Evolutionary conservation across 768 basidiomycete species (phyloP).

Genomic region (Xerocomus spinulosus): DNA sequence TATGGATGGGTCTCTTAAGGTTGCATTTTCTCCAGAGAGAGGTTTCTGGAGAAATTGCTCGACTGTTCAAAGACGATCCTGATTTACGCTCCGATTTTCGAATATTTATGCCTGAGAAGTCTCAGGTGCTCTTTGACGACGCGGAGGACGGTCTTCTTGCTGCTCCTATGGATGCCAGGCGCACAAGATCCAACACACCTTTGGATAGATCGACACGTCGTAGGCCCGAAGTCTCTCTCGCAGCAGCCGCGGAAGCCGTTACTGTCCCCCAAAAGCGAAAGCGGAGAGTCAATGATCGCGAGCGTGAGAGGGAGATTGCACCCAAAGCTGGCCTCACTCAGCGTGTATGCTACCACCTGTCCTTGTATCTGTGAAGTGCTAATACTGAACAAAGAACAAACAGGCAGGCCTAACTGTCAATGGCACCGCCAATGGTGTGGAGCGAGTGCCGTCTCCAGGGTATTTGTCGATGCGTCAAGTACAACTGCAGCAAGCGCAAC

Average conservation of each 20-base stretch:
- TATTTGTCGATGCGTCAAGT: constrained; percentile 19
- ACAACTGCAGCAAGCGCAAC: constrained; percentile 23
- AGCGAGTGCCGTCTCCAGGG: constrained; percentile 21
- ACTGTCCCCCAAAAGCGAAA: constrained; percentile 66
- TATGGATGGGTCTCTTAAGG: background rate
- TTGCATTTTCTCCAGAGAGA: constrained; percentile 39
- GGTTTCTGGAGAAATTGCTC: constrained; percentile 62
- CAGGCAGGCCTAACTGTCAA: constrained; percentile 20
- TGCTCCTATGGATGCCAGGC: constrained; percentile 26
- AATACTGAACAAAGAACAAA: constrained; percentile 15
- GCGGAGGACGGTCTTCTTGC: constrained; percentile 27
- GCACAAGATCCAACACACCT: constrained; percentile 34
- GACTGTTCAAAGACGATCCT: constrained; percentile 69
- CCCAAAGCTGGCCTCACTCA: constrained; percentile 20
- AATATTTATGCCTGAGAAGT: constrained; percentile 67
- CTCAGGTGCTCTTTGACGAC: constrained; percentile 48
- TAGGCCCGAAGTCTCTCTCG: constrained; percentile 44
- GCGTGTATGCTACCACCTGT: constrained; percentile 18
- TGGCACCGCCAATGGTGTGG: constrained; percentile 15
- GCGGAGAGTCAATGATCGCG: constrained; percentile 49
- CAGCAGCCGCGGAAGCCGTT: constrained; percentile 34
- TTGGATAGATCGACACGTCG: constrained; percentile 37
- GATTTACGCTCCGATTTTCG: constrained; percentile 72
- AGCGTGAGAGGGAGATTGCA: constrained; percentile 33
- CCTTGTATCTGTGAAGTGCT: background rate